Base-by-base conservation (phyloP, 306 rosid genomes). In the Quercus bicolor region DNA sequence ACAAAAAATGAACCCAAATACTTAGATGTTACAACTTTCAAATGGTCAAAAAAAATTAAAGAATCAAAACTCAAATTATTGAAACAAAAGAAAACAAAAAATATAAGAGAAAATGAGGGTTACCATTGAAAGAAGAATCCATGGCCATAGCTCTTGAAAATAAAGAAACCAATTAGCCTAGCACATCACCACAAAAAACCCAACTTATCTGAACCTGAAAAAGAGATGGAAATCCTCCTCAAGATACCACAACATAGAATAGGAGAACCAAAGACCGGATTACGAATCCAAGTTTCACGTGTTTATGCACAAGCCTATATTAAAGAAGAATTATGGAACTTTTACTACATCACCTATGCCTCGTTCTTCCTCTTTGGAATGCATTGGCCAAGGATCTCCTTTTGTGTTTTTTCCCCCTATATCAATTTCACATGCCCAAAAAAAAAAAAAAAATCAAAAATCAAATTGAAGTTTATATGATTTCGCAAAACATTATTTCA, bases 111-210 rank as follows among this genome's bases (percentile, higher is more conserved):
- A 71, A 20, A 21, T 23, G 37, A 34, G 34, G 23, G 72, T 82
- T 86, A 94, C 97, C 97, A 64, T 88, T 88, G 24, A 65, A 68
- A 84, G 98, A 84, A 62, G 92, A 95, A 91, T 92, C 96, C 34
- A 87, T 40, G 70, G 93, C 83, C 91, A 90, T 84, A 76, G 85
- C 68, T 76, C 70, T 51, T 59, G 77, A 89, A 84, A 60, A 68
- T 53, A 33, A 84, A 84, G 77, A 75, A 90, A 85, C 79, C 72
- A 34, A 75, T 80, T 80, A 74, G 78, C 33, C 77, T 85, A 80
- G 86, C 76, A 85, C 97, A 92, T 92, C 89, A 88, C 86, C 81
- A 66, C 77, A 72, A 66, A 86, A 79, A 85, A 40, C 82, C 77
- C 56, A 73, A 64, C 82, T 78, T 85, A 26, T 54, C 48, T 24